Evolutionary conservation across 306 rosid genomes (phyloP).

Genomic region (Pueraria montana): DNA sequence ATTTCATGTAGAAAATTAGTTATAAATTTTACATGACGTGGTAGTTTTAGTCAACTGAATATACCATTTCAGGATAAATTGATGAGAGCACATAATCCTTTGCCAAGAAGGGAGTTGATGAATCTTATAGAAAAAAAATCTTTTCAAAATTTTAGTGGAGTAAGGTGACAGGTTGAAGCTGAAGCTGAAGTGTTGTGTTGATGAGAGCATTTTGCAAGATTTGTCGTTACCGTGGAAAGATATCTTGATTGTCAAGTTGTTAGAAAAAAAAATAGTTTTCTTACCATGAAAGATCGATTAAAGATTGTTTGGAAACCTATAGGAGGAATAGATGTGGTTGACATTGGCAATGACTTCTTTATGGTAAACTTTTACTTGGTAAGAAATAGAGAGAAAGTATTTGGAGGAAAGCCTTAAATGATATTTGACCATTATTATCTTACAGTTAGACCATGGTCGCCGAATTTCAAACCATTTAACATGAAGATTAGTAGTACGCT

Average conservation of each 20-base stretch:
- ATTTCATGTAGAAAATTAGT: neutral
- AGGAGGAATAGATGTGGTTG: neutral
- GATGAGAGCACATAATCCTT: neutral
- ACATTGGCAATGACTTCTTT: neutral
- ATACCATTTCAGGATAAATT: neutral
- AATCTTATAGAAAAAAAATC: neutral
- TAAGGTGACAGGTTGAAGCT: neutral
- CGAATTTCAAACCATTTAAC: neutral
- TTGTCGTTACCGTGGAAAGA: neutral
- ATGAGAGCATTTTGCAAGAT: no score
- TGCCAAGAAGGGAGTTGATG: neutral
- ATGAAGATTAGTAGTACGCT: no score
- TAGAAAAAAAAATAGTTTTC: no score
- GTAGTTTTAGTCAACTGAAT: neutral
- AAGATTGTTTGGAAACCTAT: neutral
- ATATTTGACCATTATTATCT: no score
- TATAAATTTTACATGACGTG: neutral
- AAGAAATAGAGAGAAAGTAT: neutral
- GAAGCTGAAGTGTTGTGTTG: no score
- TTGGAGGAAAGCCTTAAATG: neutral
- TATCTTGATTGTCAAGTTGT: neutral
- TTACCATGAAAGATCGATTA: neutral
- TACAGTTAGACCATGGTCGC: neutral
- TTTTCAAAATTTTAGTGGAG: neutral
- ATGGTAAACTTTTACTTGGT: neutral